Evolutionary conservation across 2,329 filamentous ascomycete genomes (phyloP), one percentile per base, ranked within the genome.

Genomic region (Rhytidhysteron rufulum): DNA sequence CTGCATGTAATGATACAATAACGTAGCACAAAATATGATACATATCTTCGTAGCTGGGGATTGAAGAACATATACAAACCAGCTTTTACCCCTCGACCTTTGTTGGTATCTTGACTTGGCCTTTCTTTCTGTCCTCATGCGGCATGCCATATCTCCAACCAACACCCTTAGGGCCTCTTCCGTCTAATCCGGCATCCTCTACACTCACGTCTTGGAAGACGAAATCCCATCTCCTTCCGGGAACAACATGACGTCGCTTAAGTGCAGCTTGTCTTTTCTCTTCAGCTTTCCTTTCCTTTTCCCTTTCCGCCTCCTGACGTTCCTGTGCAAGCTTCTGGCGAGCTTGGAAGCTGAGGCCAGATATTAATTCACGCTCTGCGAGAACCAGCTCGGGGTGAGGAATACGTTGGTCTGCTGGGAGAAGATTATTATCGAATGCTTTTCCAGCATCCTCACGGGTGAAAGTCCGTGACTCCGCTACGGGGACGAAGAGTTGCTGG

Each of bases 381-480:
- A 77, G 71, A 15, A 69, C 65, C 25, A 83, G 63, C 44, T 82
- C 76, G 2, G 80, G 79, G 52, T 83, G 79, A 1, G 80, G 79
- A 33, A 84, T 83, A 37, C 80, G 77, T 38, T 75, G 70, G 48
- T 84, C 80, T 7, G 80, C 78, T 1, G 80, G 77, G 30, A 81
- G 74, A 10, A 84, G 71, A 2, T 73, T 70, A 39, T 74, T 68
- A 22, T 74, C 68, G 60, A 84, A 83, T 21, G 79, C 79, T 43
- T 77, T 76, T 15, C 76, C 80, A 4, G 80, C 80, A 50, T 83
- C 80, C n/a, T 69, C 71, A 53, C 80, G 78, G n/a, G 76, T 83
- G 60, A 83, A 83, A 17, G 72, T 70, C 4, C 80, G 74, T 1
- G 80, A 83, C 58, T 84, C 80, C 4, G 80, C 76, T 17, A 78